A percentile compares a stretch with the other conserved stretches of the same genome.
phyloP scores from a whole-genome alignment of 2,329 filamentous ascomycete species.

The Neobulgaria alba region DNA sequence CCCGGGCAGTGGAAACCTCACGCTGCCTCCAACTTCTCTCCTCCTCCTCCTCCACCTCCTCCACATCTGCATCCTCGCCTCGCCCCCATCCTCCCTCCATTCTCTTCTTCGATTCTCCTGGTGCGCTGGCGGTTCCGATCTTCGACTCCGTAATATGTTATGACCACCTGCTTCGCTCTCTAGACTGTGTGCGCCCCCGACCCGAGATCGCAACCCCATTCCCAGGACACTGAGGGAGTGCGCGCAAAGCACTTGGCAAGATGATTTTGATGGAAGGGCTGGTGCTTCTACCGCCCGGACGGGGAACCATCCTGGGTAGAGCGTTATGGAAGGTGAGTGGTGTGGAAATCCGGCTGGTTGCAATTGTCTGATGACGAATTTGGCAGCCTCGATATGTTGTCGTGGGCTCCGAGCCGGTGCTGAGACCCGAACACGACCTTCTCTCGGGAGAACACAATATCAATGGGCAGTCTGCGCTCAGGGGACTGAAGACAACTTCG shows the following conservation, averaged over 20 bases:
- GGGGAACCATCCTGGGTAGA: slow-evolving; percentile 42
- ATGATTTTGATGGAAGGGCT: slow-evolving; percentile 41
- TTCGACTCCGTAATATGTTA: neutral
- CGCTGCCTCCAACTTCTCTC: no score
- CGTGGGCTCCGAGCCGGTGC: slow-evolving; percentile 38
- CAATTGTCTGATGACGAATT: slow-evolving; percentile 7
- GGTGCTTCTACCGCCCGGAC: slow-evolving; percentile 42
- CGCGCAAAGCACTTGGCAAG: slow-evolving; percentile 26
- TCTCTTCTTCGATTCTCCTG: no score
- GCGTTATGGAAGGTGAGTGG: slow-evolving; percentile 44
- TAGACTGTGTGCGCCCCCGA: neutral
- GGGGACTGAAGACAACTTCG: slow-evolving; percentile 17
- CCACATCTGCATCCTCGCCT: no score
- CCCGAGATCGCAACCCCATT: neutral
- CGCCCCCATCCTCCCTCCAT: no score
- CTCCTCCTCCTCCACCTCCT: no score
- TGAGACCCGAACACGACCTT: slow-evolving; percentile 40
- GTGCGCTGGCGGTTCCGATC: no score
- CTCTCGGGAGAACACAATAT: slow-evolving; percentile 9
- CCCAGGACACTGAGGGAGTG: neutral
- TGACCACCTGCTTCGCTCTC: neutral
- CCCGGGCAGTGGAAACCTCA: no score
- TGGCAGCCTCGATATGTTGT: slow-evolving; percentile 50
- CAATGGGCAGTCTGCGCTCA: slow-evolving; percentile 11
- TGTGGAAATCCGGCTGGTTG: neutral